These are phyloP conservation scores for Climacium dendroides DNA, from an alignment of 225 moss, liverwort and hornwort species.

Conservation along the genomic window DNA sequence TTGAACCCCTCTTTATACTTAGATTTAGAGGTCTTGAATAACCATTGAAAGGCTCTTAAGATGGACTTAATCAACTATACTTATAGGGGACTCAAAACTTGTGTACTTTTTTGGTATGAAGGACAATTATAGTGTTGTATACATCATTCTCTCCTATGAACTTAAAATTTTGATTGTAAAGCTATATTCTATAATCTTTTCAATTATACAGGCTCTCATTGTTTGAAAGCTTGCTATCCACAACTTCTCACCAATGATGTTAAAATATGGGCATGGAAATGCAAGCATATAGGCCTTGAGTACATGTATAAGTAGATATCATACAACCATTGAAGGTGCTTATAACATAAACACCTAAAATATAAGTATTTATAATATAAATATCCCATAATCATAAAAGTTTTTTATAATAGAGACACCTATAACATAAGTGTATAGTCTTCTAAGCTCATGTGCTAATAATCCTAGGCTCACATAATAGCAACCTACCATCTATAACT, in stretches of 20 bases:
- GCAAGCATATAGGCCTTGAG: no score
- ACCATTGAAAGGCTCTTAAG: not conserved
- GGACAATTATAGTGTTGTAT: not conserved
- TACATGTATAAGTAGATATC: no score
- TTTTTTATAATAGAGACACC: no score
- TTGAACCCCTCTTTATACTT: not conserved
- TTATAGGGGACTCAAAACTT: rapidly evolving
- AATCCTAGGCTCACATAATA: no score
- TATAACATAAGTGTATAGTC: no score
- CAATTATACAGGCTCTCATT: not conserved
- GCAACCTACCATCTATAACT: not conserved
- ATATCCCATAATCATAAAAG: no score
- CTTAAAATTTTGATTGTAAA: not conserved
- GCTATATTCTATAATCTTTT: no score
- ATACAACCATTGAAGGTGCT: no score
- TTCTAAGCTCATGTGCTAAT: no score
- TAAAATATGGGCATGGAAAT: no score
- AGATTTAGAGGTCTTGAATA: not conserved
- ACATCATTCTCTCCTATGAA: not conserved
- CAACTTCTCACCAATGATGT: not conserved
- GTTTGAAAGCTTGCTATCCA: not conserved
- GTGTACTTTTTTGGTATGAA: not conserved
- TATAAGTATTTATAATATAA: no score
- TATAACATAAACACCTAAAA: no score
- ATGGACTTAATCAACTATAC: not conserved